These are phyloP conservation scores for Cavenderia fasciculata DNA, from an alignment of 78 protist species.

Conservation along the genomic window DNA sequence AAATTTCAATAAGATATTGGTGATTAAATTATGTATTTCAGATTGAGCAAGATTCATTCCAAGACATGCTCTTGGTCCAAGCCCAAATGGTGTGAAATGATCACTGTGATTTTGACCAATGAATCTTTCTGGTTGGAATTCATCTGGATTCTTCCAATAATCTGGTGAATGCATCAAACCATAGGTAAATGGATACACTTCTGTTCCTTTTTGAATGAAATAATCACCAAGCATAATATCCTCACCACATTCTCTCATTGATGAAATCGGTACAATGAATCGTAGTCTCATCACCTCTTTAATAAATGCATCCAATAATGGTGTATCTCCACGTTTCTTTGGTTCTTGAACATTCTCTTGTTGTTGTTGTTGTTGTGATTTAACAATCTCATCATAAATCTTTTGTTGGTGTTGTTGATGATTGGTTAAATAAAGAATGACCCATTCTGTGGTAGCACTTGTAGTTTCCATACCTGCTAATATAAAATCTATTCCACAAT, in stretches of 20 bases:
- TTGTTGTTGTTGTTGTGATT: too few relatives aligned
- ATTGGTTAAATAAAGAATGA: neutral
- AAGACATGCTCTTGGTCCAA: slow-evolving; percentile 1
- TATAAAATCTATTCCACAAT: too few relatives aligned
- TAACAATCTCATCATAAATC: neutral
- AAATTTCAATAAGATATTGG: slow-evolving; percentile 6
- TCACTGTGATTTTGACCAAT: neutral
- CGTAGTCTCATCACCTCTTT: slow-evolving; percentile 26
- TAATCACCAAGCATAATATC: neutral
- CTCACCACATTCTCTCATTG: neutral
- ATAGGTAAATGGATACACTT: neutral
- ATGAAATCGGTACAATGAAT: neutral
- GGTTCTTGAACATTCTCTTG: neutral
- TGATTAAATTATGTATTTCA: neutral
- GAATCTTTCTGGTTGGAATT: neutral
- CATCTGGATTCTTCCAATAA: neutral
- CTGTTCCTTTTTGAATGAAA: slow-evolving; percentile 3
- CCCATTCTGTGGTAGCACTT: neutral
- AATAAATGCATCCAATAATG: neutral
- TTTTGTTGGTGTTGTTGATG: neutral
- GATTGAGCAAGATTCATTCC: neutral
- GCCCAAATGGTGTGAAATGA: neutral
- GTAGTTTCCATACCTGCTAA: neutral
- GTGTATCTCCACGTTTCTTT: neutral
- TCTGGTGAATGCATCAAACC: neutral